phyloP scores from a whole-genome alignment of 106 monocot genomes.

The Acorus calamus region DNA sequence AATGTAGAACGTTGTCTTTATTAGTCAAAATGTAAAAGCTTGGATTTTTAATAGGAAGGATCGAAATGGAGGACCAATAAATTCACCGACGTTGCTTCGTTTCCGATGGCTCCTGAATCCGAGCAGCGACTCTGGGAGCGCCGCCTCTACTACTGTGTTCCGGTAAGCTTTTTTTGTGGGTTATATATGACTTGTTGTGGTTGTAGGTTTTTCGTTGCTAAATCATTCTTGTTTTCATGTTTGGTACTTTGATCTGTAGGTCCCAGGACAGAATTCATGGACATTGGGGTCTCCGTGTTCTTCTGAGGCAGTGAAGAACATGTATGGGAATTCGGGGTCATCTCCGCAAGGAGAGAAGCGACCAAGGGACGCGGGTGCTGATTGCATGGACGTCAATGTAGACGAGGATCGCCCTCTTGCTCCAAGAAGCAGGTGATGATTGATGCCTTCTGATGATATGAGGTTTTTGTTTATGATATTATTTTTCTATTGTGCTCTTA shows the following conservation, averaged over 20 bases:
- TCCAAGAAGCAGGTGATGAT: constrained; percentile 50
- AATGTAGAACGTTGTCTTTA: too few species aligned
- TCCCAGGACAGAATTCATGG: constrained; percentile 93
- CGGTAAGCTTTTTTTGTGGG: constrained; percentile 33
- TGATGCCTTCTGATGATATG: too few species aligned
- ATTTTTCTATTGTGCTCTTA: too few species aligned
- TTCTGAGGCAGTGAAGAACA: constrained; percentile 13
- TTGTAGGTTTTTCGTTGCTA: not conserved
- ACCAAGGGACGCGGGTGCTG: constrained; percentile 39
- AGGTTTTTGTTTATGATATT: too few species aligned
- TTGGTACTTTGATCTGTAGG: constrained; percentile 15
- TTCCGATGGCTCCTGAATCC: constrained; percentile 36
- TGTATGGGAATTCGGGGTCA: constrained; percentile 1
- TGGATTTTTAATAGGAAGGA: constrained; percentile 42
- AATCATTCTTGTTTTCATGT: not conserved
- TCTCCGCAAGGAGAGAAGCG: constrained; percentile 73
- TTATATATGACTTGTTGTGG: not conserved
- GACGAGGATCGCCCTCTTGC: constrained; percentile 19
- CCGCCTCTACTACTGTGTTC: constrained; percentile 65
- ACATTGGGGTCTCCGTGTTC: constrained; percentile 25
- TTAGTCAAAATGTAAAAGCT: not conserved
- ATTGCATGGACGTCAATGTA: constrained; percentile 36
- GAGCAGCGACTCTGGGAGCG: constrained; percentile 76
- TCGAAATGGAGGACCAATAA: constrained; percentile 87
- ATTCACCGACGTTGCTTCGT: constrained; percentile 43